Conservation (phyloP, 129 eudicot genomes). For the Centaurea solstitialis region DNA sequence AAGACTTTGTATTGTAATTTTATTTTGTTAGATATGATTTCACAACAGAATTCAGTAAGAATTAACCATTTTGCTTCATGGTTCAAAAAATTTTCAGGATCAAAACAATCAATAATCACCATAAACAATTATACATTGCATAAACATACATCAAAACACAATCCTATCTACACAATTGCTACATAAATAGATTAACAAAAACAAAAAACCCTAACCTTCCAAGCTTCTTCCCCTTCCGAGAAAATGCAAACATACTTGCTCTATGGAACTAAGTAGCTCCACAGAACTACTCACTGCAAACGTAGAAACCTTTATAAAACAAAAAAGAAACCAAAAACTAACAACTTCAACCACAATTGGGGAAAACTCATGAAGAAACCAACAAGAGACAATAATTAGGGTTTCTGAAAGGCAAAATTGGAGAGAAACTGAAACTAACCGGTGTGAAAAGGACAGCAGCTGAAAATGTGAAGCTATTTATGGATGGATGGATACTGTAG, state of each 20-base stretch:
- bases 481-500: constrained; percentile 3
- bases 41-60: not conserved
- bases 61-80: not conserved
- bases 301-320: too few relatives aligned
- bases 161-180: not conserved
- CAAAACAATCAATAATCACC: constrained; percentile 1
- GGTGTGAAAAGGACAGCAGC: not conserved
- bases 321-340: not conserved
- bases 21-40: not conserved
- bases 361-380: not conserved
- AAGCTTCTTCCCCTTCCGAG: constrained; percentile 78
- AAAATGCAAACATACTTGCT: constrained; percentile 80
- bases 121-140: not conserved
- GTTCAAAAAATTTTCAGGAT: not conserved
- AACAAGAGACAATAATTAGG: not conserved
- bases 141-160: constrained; percentile 10
- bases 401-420: constrained; percentile 6
- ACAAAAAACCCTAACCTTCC: constrained; percentile 61
- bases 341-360: not conserved
- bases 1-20: not conserved
- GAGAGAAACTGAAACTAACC: constrained; percentile 11
- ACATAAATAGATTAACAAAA: not conserved
- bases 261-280: constrained; percentile 3
- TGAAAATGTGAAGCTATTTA: not conserved
- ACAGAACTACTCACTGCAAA: not conserved